Evolutionary conservation across 2,329 filamentous ascomycete genomes (phyloP).

Genomic region (Nemania sp.): DNA sequence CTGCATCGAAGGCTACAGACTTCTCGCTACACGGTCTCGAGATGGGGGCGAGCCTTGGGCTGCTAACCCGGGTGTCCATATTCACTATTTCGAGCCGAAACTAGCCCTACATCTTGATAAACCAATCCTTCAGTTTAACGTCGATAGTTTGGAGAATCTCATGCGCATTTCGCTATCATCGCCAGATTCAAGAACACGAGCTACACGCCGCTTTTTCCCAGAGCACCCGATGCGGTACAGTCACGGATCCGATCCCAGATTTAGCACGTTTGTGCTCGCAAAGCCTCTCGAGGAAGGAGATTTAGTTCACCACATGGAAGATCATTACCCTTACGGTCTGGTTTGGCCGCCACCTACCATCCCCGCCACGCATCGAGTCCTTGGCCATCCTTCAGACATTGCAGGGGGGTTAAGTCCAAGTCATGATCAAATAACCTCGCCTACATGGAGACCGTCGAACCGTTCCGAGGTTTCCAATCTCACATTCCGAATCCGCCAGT

Average conservation of each 20-base stretch:
- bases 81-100: slow-evolving; percentile 78
- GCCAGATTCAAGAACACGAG: slow-evolving; percentile 19
- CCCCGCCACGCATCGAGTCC: slow-evolving; percentile 69
- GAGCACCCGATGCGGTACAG: slow-evolving; percentile 67
- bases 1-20: slow-evolving; percentile 82
- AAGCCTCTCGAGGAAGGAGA: slow-evolving; percentile 58
- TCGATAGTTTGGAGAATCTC: slow-evolving; percentile 44
- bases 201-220: slow-evolving; percentile 56
- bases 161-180: slow-evolving; percentile 38
- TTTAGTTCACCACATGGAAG: slow-evolving; percentile 48
- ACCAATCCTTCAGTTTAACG: slow-evolving; percentile 72
- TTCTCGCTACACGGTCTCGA: slow-evolving; percentile 73
- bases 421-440: slow-evolving; percentile 38
- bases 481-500: slow-evolving; percentile 80
- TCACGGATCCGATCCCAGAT: slow-evolving; percentile 62
- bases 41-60: slow-evolving; percentile 73
- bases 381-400: slow-evolving; percentile 48
- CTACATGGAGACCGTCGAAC: slow-evolving; percentile 52
- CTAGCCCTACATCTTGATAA: slow-evolving; percentile 80
- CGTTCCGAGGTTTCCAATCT: slow-evolving; percentile 73
- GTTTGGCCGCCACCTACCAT: slow-evolving; percentile 83
- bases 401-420: slow-evolving; percentile 31
- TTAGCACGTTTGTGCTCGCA: slow-evolving; percentile 76
- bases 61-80: slow-evolving; percentile 72
- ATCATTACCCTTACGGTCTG: slow-evolving; percentile 60